Percentiles rank a stretch among this genome's conserved stretches.
phyloP scores from a whole-genome alignment of 2,329 filamentous ascomycete species.

The Phialocephala sp. region DNA sequence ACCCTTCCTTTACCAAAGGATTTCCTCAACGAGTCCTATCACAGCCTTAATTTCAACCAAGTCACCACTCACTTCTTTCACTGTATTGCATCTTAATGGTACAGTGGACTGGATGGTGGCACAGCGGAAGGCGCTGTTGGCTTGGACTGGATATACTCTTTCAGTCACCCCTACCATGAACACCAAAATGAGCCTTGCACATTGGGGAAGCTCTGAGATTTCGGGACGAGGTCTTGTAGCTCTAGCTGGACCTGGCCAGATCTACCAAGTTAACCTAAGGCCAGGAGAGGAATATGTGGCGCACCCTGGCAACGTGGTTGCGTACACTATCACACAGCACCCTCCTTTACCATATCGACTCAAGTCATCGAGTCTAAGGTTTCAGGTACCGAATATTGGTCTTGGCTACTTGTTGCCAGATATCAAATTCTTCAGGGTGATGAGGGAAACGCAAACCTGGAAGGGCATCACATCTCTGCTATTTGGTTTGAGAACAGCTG shows the following conservation, averaged over 20 bases:
- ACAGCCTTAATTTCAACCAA: conserved; percentile 89
- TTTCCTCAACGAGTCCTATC: conserved; percentile 85
- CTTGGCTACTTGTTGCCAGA: conserved; percentile 69
- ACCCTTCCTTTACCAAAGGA: conserved; percentile 92
- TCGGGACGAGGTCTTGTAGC: conserved; percentile 88
- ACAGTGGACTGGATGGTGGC: conserved; percentile 94
- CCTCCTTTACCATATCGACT: conserved; percentile 86
- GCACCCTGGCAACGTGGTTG: conserved; percentile 89
- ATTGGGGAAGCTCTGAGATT: conserved; percentile 90
- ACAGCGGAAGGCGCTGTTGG: conserved; percentile 86
- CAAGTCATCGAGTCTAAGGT: conserved; percentile 73
- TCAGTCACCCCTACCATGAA: conserved; percentile 77
- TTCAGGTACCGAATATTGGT: conserved; percentile 77
- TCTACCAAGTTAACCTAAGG: conserved; percentile 82
- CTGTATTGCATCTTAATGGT: conserved; percentile 87
- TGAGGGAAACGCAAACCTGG: conserved; percentile 76
- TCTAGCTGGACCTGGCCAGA: conserved; percentile 83
- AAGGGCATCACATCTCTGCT: conserved; percentile 67
- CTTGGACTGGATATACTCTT: conserved; percentile 93
- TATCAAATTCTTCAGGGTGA: conserved; percentile 72
- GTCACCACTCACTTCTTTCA: conserved; percentile 84
- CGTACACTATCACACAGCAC: conserved; percentile 79
- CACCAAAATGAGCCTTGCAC: conserved; percentile 73
- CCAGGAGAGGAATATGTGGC: conserved; percentile 89
- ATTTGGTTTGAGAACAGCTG: conserved; percentile 75